phyloP scores from a whole-genome alignment of 1,284 basidiomycete species.

The Heterobasidion annosum region DNA sequence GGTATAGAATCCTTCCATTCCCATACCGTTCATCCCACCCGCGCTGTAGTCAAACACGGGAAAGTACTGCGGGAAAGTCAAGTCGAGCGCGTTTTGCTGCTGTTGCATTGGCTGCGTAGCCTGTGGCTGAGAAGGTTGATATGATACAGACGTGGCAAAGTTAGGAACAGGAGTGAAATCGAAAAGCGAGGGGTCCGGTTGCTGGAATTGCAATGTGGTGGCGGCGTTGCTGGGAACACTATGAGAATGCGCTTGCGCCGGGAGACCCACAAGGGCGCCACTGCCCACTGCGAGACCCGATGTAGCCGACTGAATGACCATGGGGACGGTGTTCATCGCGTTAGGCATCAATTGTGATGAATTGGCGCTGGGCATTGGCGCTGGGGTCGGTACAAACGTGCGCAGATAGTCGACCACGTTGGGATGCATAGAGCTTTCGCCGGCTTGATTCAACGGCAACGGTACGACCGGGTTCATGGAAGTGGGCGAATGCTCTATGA shows the following conservation, averaged over 20 bases:
- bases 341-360: neutral
- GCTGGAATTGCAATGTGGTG: neutral
- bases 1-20: slow-evolving; percentile 9
- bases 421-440: slow-evolving; percentile 36
- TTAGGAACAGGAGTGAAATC: slow-evolving; percentile 3
- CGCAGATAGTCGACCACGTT: slow-evolving; percentile 57
- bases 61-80: slow-evolving; percentile 58
- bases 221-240: neutral
- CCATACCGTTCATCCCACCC: slow-evolving; percentile 12
- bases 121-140: neutral
- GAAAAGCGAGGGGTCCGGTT: slow-evolving; percentile 5
- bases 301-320: neutral
- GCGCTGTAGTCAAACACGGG: slow-evolving; percentile 66
- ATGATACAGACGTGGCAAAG: slow-evolving; percentile 7
- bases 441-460: slow-evolving; percentile 20
- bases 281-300: neutral
- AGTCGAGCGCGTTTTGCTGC: slow-evolving; percentile 9
- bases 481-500: slow-evolving; percentile 57
- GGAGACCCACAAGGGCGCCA: neutral
- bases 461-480: slow-evolving; percentile 52
- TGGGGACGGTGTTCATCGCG: neutral
- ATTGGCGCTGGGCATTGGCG: slow-evolving; percentile 7
- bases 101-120: neutral
- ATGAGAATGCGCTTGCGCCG: neutral
- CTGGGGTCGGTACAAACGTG: slow-evolving; percentile 40